A percentile compares a stretch with the other conserved stretches of the same genome.
Conservation (phyloP, 495 filamentous ascomycete species). For the Penicillium crystallinum region DNA sequence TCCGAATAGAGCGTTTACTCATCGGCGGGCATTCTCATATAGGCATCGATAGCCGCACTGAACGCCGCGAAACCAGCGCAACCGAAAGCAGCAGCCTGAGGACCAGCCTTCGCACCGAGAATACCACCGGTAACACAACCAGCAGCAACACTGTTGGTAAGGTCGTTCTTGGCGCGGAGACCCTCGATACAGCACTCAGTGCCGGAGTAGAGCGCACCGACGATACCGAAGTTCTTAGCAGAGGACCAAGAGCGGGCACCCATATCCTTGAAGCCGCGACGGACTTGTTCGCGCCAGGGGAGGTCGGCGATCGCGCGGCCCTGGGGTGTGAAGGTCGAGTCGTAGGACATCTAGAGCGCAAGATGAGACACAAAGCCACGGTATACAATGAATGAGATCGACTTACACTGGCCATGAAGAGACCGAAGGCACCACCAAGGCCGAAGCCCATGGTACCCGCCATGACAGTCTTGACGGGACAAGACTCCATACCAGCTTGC, state of each 20-base stretch:
- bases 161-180: slow-evolving; percentile 83
- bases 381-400: neutral
- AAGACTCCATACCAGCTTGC: slow-evolving; percentile 81
- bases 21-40: slow-evolving; percentile 62
- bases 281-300: slow-evolving; percentile 76
- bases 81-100: slow-evolving; percentile 81
- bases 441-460: slow-evolving; percentile 84
- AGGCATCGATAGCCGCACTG: slow-evolving; percentile 88
- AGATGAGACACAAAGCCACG: neutral
- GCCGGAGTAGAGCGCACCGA: slow-evolving; percentile 84
- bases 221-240: slow-evolving; percentile 90
- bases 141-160: slow-evolving; percentile 79
- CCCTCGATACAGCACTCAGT: slow-evolving; percentile 97
- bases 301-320: slow-evolving; percentile 61
- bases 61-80: slow-evolving; percentile 96
- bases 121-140: slow-evolving; percentile 91
- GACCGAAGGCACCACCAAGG: slow-evolving; percentile 83
- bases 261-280: slow-evolving; percentile 88
- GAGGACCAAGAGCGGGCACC: slow-evolving; percentile 74
- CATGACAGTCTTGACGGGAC: slow-evolving; percentile 75
- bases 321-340: slow-evolving; percentile 67
- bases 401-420: slow-evolving; percentile 90
- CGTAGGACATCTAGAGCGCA: slow-evolving; percentile 74
- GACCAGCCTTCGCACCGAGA: slow-evolving; percentile 77
- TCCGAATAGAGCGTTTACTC: slow-evolving; percentile 13